Evolutionary conservation across 495 filamentous ascomycete genomes (phyloP).

Genomic region (Annulohypoxylon maeteangense): DNA sequence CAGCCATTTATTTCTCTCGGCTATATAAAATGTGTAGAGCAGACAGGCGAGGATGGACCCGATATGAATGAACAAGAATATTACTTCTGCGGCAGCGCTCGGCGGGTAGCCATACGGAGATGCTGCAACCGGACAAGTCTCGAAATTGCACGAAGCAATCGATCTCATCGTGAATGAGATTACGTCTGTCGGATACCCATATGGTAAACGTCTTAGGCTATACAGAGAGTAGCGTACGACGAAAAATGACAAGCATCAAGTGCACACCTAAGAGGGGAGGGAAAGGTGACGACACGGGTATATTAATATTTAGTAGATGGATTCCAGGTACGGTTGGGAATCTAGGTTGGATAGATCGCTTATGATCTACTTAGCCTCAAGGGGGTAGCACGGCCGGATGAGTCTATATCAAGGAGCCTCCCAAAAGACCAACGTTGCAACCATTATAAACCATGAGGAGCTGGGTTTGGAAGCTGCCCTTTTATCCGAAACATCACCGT

Average conservation of each 20-base stretch:
- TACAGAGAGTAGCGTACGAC: slow-evolving; percentile 13
- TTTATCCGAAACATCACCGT: slow-evolving; percentile 37
- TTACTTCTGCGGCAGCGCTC: slow-evolving; percentile 27
- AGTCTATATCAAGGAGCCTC: not conserved
- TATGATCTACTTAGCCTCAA: slow-evolving; percentile 9
- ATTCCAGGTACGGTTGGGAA: not conserved
- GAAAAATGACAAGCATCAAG: slow-evolving; percentile 8
- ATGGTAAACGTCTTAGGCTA: slow-evolving; percentile 8
- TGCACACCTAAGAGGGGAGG: not conserved
- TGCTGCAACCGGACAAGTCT: slow-evolving; percentile 31
- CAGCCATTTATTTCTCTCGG: slow-evolving; percentile 34
- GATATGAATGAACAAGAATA: slow-evolving; percentile 36
- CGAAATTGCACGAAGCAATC: slow-evolving; percentile 35
- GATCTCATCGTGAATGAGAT: slow-evolving; percentile 26
- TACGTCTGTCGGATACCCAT: not conserved
- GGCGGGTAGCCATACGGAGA: slow-evolving; percentile 41
- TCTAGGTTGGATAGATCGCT: slow-evolving; percentile 5
- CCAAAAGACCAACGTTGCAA: slow-evolving; percentile 23
- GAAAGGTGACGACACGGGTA: not conserved
- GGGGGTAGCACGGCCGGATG: slow-evolving; percentile 3
- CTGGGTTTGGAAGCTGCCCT: not conserved
- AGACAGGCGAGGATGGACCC: slow-evolving; percentile 30
- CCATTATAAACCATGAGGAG: not conserved
- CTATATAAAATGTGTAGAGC: slow-evolving; percentile 32
- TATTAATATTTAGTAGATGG: slow-evolving; percentile 21